These are phyloP conservation scores for Sphagnum magellanicum DNA, from an alignment of 228 moss, liverwort and hornwort genomes.

Conservation along the genomic window DNA sequence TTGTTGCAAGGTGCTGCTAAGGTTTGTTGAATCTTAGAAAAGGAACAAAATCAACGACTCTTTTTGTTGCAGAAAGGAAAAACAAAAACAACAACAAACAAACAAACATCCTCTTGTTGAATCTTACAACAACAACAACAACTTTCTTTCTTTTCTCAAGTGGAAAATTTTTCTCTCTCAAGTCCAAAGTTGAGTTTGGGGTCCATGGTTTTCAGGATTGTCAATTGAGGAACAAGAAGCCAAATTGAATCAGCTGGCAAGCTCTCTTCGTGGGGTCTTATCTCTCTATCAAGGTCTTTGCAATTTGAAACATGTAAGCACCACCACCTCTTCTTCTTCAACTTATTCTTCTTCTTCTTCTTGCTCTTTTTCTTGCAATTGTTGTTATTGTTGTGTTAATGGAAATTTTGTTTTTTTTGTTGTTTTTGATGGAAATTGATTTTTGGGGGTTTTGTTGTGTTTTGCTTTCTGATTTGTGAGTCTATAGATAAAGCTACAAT, in stretches of 20 bases:
- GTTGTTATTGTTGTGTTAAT: neutral
- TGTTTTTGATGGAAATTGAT: neutral
- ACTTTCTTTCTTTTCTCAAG: neutral
- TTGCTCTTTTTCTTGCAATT: neutral
- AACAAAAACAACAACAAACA: neutral
- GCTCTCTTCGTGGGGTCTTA: slow-evolving; percentile 34
- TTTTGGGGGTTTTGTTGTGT: neutral
- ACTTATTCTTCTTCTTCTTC: neutral
- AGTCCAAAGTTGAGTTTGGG: neutral
- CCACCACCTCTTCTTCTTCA: neutral
- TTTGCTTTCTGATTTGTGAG: neutral
- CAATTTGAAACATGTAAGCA: slow-evolving; percentile 35
- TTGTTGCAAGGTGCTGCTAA: neutral
- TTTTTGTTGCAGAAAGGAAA: neutral
- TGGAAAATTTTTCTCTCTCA: neutral
- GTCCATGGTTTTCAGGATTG: slow-evolving; percentile 8
- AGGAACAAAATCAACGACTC: neutral
- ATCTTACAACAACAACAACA: neutral
- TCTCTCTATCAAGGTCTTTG: slow-evolving; percentile 36
- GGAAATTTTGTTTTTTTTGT: neutral
- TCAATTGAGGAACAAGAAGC: slow-evolving; percentile 16
- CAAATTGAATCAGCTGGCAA: slow-evolving; percentile 26
- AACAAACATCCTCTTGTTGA: neutral
- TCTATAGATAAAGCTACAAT: slow-evolving; percentile 42
- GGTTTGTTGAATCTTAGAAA: neutral